A percentile compares a stretch with the other conserved stretches of the same genome.
Conservation (phyloP, 495 filamentous ascomycete genomes). For the Lasiosphaeria miniovina region DNA sequence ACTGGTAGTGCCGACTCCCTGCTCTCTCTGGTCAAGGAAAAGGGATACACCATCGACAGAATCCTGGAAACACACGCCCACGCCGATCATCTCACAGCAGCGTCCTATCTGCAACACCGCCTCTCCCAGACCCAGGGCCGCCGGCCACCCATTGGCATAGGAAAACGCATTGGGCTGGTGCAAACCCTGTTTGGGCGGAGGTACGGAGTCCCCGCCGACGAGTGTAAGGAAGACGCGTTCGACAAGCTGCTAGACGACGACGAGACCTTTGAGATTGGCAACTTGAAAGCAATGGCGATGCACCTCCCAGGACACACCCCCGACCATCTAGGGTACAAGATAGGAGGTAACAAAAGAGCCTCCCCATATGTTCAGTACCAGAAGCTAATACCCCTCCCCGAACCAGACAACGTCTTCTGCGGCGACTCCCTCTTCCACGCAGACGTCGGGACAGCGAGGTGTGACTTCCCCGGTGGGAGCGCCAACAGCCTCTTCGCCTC, state of each 20-base stretch:
- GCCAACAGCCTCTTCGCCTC: constrained; percentile 46
- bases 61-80: constrained; percentile 63
- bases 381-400: constrained; percentile 2
- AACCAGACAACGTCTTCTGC: constrained; percentile 52
- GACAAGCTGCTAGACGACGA: constrained; percentile 53
- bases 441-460: constrained; percentile 56
- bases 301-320: constrained; percentile 63
- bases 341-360: constrained; percentile 42
- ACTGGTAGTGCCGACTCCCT: constrained; percentile 51
- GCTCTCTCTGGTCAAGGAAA: constrained; percentile 35
- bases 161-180: constrained; percentile 52
- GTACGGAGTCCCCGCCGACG: constrained; percentile 43
- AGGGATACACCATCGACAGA: constrained; percentile 44
- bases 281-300: constrained; percentile 41
- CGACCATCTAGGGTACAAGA: constrained; percentile 58
- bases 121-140: constrained; percentile 27
- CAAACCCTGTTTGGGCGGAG: constrained; percentile 46
- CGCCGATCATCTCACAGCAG: constrained; percentile 58
- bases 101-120: constrained; percentile 49
- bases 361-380: neutral
- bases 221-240: constrained; percentile 44
- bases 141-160: constrained; percentile 49
- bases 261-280: constrained; percentile 49
- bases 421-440: constrained; percentile 60
- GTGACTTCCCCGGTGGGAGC: constrained; percentile 58